Percentiles rank a stretch among this genome's conserved stretches.
These are phyloP conservation scores for Suillus hirtellus DNA, from an alignment of 768 basidiomycete genomes.

Conservation along the genomic window DNA sequence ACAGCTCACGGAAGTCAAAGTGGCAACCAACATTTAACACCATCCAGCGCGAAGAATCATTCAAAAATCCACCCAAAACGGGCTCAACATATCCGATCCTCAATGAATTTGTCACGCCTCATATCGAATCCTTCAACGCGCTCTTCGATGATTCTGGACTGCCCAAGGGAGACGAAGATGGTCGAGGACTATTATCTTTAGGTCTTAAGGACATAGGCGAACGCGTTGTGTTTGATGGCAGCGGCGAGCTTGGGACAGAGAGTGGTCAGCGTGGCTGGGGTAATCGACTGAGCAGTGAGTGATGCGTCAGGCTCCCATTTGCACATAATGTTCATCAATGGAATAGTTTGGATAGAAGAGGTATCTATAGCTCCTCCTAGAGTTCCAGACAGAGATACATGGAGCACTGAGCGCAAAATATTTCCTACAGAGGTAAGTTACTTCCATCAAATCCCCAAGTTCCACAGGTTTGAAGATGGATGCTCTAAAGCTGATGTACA, in stretches of 20 bases:
- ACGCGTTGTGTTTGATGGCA: constrained; percentile 91
- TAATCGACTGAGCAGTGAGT: constrained; percentile 83
- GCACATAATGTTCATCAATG: constrained; percentile 13
- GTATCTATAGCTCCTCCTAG: constrained; percentile 83
- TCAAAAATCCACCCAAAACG: constrained; percentile 70
- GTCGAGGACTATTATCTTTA: constrained; percentile 74
- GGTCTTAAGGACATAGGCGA: constrained; percentile 84
- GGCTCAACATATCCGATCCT: constrained; percentile 76
- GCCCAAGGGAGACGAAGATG: constrained; percentile 70
- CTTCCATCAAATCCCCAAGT: background rate
- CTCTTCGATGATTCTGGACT: constrained; percentile 92
- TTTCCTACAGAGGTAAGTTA: constrained; percentile 83
- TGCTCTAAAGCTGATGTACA: background rate
- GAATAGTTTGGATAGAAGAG: constrained; percentile 88
- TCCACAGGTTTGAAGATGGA: background rate
- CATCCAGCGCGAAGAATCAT: constrained; percentile 72
- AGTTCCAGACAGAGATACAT: constrained; percentile 80
- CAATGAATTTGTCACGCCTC: constrained; percentile 91
- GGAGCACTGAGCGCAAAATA: constrained; percentile 70
- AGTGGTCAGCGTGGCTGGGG: constrained; percentile 65
- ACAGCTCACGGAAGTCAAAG: constrained; percentile 40
- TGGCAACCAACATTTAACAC: constrained; percentile 74
- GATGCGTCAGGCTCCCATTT: constrained; percentile 12
- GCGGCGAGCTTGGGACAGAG: constrained; percentile 51
- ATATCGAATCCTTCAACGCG: constrained; percentile 95